These are phyloP conservation scores for Chloromonas sp. DNA, from an alignment of 163 green algal genomes.

Conservation along the genomic window DNA sequence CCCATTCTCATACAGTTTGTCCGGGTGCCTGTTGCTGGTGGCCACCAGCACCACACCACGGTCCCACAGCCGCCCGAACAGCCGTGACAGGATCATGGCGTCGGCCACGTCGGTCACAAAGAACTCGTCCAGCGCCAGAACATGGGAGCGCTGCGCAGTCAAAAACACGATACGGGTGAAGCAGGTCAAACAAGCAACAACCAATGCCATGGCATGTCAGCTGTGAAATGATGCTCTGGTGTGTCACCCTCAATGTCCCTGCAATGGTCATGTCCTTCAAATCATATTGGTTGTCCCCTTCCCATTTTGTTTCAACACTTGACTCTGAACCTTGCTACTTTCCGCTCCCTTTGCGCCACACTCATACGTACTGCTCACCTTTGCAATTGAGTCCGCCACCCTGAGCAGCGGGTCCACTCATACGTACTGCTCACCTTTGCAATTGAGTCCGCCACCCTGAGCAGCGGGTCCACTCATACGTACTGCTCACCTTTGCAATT, in stretches of 20 bases:
- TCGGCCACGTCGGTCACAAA: constrained; percentile 98
- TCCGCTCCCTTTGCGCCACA: too few species aligned
- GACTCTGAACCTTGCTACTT: too few species aligned
- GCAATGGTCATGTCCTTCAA: too few species aligned
- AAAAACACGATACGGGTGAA: neutral
- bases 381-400: constrained; percentile 18
- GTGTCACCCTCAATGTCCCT: neutral
- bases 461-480: constrained; percentile 58
- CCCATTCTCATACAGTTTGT: constrained; percentile 89
- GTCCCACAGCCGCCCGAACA: constrained; percentile 87
- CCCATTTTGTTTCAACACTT: too few species aligned
- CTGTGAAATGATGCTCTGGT: neutral
- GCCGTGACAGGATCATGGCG: constrained; percentile 86
- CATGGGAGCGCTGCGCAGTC: constrained; percentile 12
- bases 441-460: constrained; percentile 21
- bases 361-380: neutral
- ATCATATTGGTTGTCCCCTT: too few species aligned
- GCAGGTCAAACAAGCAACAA: neutral
- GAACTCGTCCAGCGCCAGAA: constrained; percentile 96
- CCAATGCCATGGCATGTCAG: neutral
- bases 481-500: constrained; percentile 12
- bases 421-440: constrained; percentile 3
- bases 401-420: constrained; percentile 56
- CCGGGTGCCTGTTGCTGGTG: constrained; percentile 86
- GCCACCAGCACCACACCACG: constrained; percentile 78